Percentiles rank a stretch among this genome's conserved stretches.
Conservation (phyloP, 2,329 filamentous ascomycete species). For the Tothia fuscella region DNA sequence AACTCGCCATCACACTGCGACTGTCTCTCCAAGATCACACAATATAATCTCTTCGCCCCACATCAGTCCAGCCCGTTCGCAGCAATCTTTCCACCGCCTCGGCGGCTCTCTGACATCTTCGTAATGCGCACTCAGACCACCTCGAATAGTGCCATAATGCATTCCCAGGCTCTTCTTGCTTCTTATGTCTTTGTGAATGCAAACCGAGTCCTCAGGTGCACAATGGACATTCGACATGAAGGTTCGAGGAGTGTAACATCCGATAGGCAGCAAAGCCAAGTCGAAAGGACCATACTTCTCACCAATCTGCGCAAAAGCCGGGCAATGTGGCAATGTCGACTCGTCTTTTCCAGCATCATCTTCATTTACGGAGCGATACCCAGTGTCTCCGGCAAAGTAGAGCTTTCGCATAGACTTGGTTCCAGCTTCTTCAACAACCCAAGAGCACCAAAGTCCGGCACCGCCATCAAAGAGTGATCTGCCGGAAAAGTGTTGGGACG, state of each 20-base stretch:
- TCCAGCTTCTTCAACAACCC: slow-evolving; percentile 25
- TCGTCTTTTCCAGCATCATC: slow-evolving; percentile 17
- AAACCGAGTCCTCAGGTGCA: slow-evolving; percentile 35
- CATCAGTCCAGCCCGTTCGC: slow-evolving; percentile 29
- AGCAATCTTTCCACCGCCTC: slow-evolving; percentile 31
- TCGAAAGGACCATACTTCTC: slow-evolving; percentile 36
- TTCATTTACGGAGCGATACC: slow-evolving; percentile 29
- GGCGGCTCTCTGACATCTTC: slow-evolving; percentile 39
- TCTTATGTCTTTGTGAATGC: slow-evolving; percentile 35
- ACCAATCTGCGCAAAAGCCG: slow-evolving; percentile 37
- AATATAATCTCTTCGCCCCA: slow-evolving; percentile 26
- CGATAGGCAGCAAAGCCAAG: slow-evolving; percentile 37
- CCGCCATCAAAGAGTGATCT: slow-evolving; percentile 25
- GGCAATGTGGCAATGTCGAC: slow-evolving; percentile 30
- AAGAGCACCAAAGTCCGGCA: slow-evolving; percentile 37
- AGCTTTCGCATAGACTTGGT: slow-evolving; percentile 16
- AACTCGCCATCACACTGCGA: slow-evolving; percentile 29
- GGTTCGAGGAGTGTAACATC: slow-evolving; percentile 33
- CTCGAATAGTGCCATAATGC: slow-evolving; percentile 40
- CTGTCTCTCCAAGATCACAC: slow-evolving; percentile 37
- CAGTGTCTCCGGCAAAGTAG: slow-evolving; percentile 40
- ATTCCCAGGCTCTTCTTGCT: slow-evolving; percentile 38
- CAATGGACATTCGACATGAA: slow-evolving; percentile 35
- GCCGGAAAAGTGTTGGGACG: slow-evolving; percentile 36
- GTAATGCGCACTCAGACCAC: slow-evolving; percentile 32